Evolutionary conservation across 805 yeast species (phyloP), one percentile per base, ranked within the genome.

Genomic region (Barnettozyma siamensis): DNA sequence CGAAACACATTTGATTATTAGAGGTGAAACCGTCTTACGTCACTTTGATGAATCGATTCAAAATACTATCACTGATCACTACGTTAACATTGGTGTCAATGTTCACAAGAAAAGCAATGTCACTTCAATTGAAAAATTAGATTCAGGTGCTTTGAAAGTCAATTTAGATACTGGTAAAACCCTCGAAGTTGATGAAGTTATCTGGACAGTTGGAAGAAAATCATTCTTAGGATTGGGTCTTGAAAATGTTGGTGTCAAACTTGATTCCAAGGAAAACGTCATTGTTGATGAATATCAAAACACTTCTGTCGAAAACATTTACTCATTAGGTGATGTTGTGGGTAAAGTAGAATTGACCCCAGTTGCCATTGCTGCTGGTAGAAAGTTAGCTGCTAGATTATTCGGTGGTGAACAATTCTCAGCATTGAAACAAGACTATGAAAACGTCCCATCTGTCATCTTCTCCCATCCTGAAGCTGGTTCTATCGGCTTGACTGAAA

Each of bases 401-500:
- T 93, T 91, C 60, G 96, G 96, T 18, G 83, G 89, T 42, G 78
- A 73, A 47, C 61, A 66, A 42, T 87, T 73, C 69, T 76, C 76
- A 48, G 62, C 77, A 35, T 85, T 82, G 62, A 88, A 89, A 60
- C 87, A 86, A 62, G 96, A 88, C 61, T 93, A 82, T 64, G 66
- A 62, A 23, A 85, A 89, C 59, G 78, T 93, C 38, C 99, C 99
- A 33, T 83, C 96, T 33, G 99, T 81, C n/a, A 75, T 93, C n/a
- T 93, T 93, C 64, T 80, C 96, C 3, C 99, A 93, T 64, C 99
- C 99, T 26, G 98, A 91, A 67, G 94, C 94, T 7, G 99, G 97
- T 39, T 74, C 95, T 6, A 80, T 91, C 62, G 99, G 99, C 38
- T 66, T 93, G 42, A 71, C 86, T 42, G 95, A 88, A 64, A 68